Conservation (phyloP, 2,329 filamentous ascomycete species). For the Aspergillus sergii region DNA sequence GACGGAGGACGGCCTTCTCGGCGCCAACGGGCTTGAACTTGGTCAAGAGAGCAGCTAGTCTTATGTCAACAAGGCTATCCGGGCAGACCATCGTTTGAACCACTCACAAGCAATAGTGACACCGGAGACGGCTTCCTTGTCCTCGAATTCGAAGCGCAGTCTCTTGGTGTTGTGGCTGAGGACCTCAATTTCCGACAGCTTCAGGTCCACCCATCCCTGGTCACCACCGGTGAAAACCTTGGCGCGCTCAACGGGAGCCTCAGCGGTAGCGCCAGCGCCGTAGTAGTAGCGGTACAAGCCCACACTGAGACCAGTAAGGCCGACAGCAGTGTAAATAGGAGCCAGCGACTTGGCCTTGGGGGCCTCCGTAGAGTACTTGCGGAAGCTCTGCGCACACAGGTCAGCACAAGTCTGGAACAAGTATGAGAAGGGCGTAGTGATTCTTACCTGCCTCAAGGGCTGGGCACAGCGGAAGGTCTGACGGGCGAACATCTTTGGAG, state of each 20-base stretch:
- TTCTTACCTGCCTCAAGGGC: conserved; percentile 66
- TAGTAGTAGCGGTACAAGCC: conserved; percentile 58
- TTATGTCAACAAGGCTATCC: conserved; percentile 8
- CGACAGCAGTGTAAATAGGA: conserved; percentile 55
- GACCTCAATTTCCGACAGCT: conserved; percentile 74
- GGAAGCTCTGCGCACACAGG: conserved; percentile 55
- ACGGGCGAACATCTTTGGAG: conserved; percentile 66
- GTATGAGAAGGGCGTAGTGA: background rate
- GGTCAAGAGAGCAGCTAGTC: conserved; percentile 73
- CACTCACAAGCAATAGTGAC: conserved; percentile 71
- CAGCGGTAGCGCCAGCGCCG: conserved; percentile 32
- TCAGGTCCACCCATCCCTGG: conserved; percentile 83
- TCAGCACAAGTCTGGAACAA: background rate
- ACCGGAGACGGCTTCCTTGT: conserved; percentile 81
- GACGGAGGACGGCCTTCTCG: conserved; percentile 84
- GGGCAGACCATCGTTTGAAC: background rate
- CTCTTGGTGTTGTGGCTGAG: conserved; percentile 96
- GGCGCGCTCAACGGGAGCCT: conserved; percentile 39
- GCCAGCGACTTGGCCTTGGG: conserved; percentile 59
- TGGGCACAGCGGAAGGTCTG: conserved; percentile 65
- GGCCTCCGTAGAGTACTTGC: conserved; percentile 71
- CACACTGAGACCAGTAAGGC: conserved; percentile 51
- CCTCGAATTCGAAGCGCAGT: conserved; percentile 83
- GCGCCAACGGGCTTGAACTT: conserved; percentile 84
- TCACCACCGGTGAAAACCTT: conserved; percentile 78